Percentiles rank a stretch among this genome's conserved stretches.
These are phyloP conservation scores for Mycena sp. DNA, from an alignment of 1,284 basidiomycete genomes.

Conservation along the genomic window DNA sequence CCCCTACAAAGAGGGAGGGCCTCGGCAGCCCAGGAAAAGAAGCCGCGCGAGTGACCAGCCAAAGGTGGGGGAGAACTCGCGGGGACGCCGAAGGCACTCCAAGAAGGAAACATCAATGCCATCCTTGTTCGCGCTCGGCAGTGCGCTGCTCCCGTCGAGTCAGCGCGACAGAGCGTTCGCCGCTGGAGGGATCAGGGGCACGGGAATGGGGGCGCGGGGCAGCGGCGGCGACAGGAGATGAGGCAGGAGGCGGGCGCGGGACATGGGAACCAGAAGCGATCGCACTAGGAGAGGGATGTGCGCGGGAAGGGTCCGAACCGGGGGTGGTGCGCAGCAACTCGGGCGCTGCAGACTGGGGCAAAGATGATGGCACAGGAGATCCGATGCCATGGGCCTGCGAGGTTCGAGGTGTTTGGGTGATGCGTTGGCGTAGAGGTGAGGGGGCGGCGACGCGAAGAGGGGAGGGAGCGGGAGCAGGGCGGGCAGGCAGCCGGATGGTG, in stretches of 20 bases:
- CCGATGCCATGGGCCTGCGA: background rate
- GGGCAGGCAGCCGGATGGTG: background rate
- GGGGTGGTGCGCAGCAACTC: too few species aligned
- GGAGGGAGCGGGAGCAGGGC: background rate
- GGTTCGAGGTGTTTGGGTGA: too few species aligned
- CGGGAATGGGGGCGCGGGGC: too few species aligned
- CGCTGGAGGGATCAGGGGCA: too few species aligned
- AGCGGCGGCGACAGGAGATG: background rate
- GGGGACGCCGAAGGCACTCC: constrained; percentile 8
- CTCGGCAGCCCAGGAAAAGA: background rate
- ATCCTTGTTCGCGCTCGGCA: background rate
- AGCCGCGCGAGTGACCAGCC: constrained; percentile 6
- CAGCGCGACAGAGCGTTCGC: background rate
- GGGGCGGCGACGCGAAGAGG: too few species aligned
- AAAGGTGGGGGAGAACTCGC: constrained; percentile 9
- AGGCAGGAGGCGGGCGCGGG: background rate
- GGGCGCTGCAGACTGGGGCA: too few species aligned
- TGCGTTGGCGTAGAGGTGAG: too few species aligned
- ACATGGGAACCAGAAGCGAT: too few species aligned
- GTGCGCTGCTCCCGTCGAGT: background rate
- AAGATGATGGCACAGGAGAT: too few species aligned
- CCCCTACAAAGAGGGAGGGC: too few species aligned
- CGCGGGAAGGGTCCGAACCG: too few species aligned
- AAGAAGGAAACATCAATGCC: background rate
- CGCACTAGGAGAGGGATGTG: too few species aligned